These are phyloP conservation scores for Grigorovia yakushimaensis DNA, from an alignment of 805 yeast species.

Conservation along the genomic window DNA sequence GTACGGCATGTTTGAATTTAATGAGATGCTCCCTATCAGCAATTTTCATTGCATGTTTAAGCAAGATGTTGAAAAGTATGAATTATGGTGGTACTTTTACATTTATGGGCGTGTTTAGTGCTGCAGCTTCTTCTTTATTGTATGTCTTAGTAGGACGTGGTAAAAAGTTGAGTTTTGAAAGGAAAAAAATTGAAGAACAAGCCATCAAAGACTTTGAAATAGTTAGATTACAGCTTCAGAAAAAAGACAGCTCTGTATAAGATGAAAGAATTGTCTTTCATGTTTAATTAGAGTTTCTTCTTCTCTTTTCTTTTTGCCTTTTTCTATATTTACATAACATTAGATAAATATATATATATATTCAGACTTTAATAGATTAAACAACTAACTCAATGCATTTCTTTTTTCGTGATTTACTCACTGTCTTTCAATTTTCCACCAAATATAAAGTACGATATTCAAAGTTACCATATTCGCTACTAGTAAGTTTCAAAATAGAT, in stretches of 20 bases:
- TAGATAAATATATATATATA: too few relatives aligned
- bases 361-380: too few relatives aligned
- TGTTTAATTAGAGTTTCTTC: too few relatives aligned
- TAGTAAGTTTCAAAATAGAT: too few relatives aligned
- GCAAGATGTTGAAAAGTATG: slow-evolving; percentile 47
- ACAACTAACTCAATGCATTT: too few relatives aligned
- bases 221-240: background rate
- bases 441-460: too few relatives aligned
- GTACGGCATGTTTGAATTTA: slow-evolving; percentile 63
- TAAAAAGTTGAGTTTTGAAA: slow-evolving; percentile 2
- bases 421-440: too few relatives aligned
- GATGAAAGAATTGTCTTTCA: background rate
- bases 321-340: too few relatives aligned
- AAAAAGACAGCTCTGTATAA: background rate
- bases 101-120: slow-evolving; percentile 47
- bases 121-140: background rate
- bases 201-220: background rate
- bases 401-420: too few relatives aligned
- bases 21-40: slow-evolving; percentile 69
- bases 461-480: too few relatives aligned
- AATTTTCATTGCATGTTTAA: slow-evolving; percentile 54
- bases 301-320: background rate
- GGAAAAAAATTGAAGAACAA: slow-evolving; percentile 3
- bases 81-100: slow-evolving; percentile 72
- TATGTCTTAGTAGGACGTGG: slow-evolving; percentile 1